Percentiles rank a stretch among this genome's conserved stretches.
These are phyloP conservation scores for Rosa hybrid DNA, from an alignment of 331 rosid genomes.

Conservation along the genomic window DNA sequence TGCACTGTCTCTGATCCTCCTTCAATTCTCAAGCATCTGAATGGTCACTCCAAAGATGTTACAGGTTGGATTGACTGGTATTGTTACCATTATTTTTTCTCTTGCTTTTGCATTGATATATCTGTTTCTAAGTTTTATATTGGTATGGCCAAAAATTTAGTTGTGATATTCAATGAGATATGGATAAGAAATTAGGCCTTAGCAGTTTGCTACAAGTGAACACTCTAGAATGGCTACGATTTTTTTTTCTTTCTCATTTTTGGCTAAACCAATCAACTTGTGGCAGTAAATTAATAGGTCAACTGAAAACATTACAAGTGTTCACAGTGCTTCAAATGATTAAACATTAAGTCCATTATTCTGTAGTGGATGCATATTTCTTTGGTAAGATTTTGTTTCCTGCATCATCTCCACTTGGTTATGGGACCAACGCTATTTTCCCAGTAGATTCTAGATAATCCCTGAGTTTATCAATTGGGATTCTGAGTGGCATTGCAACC, in stretches of 20 bases:
- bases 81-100: slow-evolving; percentile 45
- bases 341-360: background rate
- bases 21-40: slow-evolving; percentile 66
- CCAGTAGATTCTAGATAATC: background rate
- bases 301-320: background rate
- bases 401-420: background rate
- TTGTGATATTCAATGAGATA: background rate
- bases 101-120: slow-evolving; percentile 14
- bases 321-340: background rate
- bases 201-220: background rate
- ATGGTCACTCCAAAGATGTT: slow-evolving; percentile 90
- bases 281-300: background rate
- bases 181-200: background rate
- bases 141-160: background rate
- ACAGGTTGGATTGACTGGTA: slow-evolving; percentile 83
- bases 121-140: background rate
- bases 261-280: background rate
- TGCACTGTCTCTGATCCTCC: slow-evolving; percentile 87
- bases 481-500: background rate
- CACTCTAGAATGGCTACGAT: background rate
- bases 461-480: background rate
- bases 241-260: background rate
- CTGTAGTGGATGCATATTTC: background rate
- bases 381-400: background rate
- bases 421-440: background rate